Base-by-base conservation (phyloP, 1,284 basidiomycete genomes). In the Tilletia caries region DNA sequence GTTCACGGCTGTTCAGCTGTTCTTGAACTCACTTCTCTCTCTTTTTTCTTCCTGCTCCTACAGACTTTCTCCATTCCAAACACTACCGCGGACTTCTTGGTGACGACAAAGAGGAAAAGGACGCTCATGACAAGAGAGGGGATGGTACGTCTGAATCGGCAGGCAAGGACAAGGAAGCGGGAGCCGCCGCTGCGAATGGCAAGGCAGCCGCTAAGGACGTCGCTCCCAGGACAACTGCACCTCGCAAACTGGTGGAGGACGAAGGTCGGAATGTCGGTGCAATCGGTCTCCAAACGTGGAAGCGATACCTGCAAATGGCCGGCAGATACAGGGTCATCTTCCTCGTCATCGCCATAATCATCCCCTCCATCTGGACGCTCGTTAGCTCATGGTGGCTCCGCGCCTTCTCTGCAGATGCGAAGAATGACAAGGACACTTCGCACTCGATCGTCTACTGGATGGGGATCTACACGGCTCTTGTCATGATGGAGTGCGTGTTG, bases 71-170 rank as follows among this genome's bases (percentile, higher is more conserved):
- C 77, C 33, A 44, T 81, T 50, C 82, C 75, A 68, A 65, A 73
- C 41, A 73, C 70, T 60, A 70, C 80, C 6, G 48, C 66, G 73
- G 67, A 4, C 64, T 75, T 29, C 33, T 58, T 8, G n/a, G n/a
- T n/a, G 69, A 60, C 5, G 88, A 90, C 64, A 83, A 73, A 33
- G 68, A 86, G 0, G 85, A 87, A n/a, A 87, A 70, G 37, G 44
- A 54, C 20, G 23, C 46, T 1, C 66, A 73, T 23, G 65, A 66
- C 18, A 71, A 76, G 23, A 62, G 68, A 58, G 25, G 46, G 62
- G 23, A 60, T 66, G 27, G 64, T 37, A 20, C 41, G 67, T 62
- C 33, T 67, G n/a, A 64, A 33, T 29, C 65, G 37, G 3, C n/a
- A 33, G 12, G 37, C 66, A 37, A 62, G 67, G 67, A 67, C 20